These are phyloP conservation scores for Colletotrichum shisoi DNA, from an alignment of 2,329 filamentous ascomycete species.

Conservation along the genomic window DNA sequence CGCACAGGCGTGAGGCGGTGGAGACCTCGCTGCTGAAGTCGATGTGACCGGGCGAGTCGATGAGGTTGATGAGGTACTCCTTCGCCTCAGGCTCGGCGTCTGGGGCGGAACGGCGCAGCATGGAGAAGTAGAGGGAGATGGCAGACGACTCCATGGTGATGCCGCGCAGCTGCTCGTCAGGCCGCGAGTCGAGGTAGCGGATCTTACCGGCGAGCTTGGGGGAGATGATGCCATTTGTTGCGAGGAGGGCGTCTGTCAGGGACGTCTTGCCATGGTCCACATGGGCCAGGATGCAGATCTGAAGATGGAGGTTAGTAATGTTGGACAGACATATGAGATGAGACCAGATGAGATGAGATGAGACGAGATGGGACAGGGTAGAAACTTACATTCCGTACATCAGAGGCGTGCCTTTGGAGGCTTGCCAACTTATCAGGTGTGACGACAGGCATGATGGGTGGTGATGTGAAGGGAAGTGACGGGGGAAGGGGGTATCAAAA, in stretches of 20 bases:
- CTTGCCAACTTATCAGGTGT: constrained; percentile 87
- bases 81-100: constrained; percentile 75
- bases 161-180: constrained; percentile 92
- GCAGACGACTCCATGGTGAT: constrained; percentile 99
- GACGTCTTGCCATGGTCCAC: constrained; percentile 99
- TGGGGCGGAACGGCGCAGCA: constrained; percentile 76
- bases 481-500: constrained; percentile 33
- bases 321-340: constrained; percentile 39
- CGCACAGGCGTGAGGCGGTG: constrained; percentile 90
- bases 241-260: constrained; percentile 91
- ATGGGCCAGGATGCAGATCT: constrained; percentile 96
- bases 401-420: constrained; percentile 85
- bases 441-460: constrained; percentile 80
- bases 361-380: too few species aligned
- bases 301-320: constrained; percentile 41
- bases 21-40: constrained; percentile 99
- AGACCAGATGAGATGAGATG: background rate
- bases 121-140: constrained; percentile 94
- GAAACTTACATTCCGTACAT: constrained; percentile 84
- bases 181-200: constrained; percentile 93
- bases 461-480: background rate
- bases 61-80: constrained; percentile 95
- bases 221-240: constrained; percentile 99
- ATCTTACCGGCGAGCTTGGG: constrained; percentile 97
- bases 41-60: constrained; percentile 97